Evolutionary conservation across 2,329 filamentous ascomycete genomes (phyloP).

Genomic region (Madurella mycetomatis): DNA sequence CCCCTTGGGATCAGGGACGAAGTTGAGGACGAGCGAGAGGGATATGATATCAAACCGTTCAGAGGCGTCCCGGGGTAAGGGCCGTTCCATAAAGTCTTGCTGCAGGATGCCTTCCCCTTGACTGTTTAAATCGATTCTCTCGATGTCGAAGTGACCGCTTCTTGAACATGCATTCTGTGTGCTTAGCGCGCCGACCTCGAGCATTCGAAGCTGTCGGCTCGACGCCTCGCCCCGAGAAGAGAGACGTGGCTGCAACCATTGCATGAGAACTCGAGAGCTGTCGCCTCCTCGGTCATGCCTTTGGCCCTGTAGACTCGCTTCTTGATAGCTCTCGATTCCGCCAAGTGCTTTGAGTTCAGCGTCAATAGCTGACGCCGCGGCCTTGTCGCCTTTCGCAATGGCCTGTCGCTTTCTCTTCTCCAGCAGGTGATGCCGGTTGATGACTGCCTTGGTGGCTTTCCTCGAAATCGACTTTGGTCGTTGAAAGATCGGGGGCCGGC

Average conservation of each 20-base stretch:
- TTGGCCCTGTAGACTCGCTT: constrained; percentile 65
- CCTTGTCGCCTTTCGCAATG: constrained; percentile 47
- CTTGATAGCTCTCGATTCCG: constrained; percentile 60
- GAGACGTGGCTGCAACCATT: constrained; percentile 51
- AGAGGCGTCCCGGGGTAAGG: constrained; percentile 57
- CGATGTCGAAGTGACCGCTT: constrained; percentile 65
- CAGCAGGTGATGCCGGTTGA: constrained; percentile 61
- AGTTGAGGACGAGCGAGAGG: constrained; percentile 89
- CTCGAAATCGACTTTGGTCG: constrained; percentile 56
- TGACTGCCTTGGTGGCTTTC: constrained; percentile 59
- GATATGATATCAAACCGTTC: constrained; percentile 86
- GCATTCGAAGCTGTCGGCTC: constrained; percentile 52
- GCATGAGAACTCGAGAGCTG: constrained; percentile 59
- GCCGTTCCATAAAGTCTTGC: constrained; percentile 91
- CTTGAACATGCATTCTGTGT: constrained; percentile 78
- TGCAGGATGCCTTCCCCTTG: constrained; percentile 75
- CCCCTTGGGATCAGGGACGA: constrained; percentile 70
- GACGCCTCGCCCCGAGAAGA: constrained; percentile 18
- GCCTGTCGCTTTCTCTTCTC: constrained; percentile 60
- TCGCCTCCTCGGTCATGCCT: constrained; percentile 62
- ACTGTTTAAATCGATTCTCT: constrained; percentile 86
- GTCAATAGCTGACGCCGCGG: constrained; percentile 42
- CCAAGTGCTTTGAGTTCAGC: constrained; percentile 55
- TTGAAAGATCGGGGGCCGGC: constrained; percentile 54
- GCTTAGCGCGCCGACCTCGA: constrained; percentile 87